Evolutionary conservation across 2,329 filamentous ascomycete species (phyloP), one percentile per base, ranked within the genome.

Genomic region (Eutypa lata): DNA sequence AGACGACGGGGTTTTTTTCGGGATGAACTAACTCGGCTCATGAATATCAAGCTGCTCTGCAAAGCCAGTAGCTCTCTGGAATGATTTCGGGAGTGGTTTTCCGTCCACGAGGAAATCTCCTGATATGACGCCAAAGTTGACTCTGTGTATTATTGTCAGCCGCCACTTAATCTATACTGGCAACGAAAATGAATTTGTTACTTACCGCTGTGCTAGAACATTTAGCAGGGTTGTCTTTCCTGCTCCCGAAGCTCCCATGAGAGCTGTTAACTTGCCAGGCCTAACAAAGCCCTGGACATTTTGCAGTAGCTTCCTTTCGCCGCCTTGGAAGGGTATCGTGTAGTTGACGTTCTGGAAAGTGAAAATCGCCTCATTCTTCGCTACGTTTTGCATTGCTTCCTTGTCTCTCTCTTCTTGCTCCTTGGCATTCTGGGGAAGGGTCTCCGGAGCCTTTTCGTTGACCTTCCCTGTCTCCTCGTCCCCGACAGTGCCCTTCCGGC

Each of bases 241-340:
- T 42, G 64, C 63, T 11, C 64, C 64, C 4, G 76, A 78, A 21
- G 76, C 75, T 35, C 77, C 87, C 89, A 93, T 93, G 0, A 92
- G 77, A 8, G 89, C 90, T 10, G 89, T 92, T 48, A 92, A 71
- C 49, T 88, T 91, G 31, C 90, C 90, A 1, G 90, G 90, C 55
- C 90, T 88, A 43, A 94, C 89, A 77, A 87, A 93, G n/a, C 90
- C 90, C 61, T 92, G 86, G 1, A 93, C 86, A 55, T 91, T 79
- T 54, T 91, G 82, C 19, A 94, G 73, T 50, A 94, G 80, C 47
- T 84, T 82, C 19, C 88, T 80, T n/a, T 80, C 72, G 48, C 89
- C 82, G 3, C 78, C 77, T 63, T 90, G 89, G 55, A 70, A 72
- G 11, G 74, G 74, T 2, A 78, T 76, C 0, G 70, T 76, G 55